Evolutionary conservation across 768 basidiomycete species (phyloP).

Genomic region (Boletus barrowsii): DNA sequence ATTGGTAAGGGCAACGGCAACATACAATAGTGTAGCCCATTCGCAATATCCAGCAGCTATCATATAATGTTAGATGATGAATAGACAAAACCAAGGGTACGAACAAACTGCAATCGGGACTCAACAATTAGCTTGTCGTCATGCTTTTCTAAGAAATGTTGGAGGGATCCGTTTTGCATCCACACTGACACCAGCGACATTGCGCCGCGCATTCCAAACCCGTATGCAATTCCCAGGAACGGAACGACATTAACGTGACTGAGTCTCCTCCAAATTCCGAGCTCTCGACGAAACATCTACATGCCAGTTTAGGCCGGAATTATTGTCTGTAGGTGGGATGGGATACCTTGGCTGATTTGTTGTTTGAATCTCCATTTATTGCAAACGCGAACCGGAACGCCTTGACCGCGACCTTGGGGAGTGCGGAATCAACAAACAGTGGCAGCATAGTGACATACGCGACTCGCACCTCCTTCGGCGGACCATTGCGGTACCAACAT

Average conservation of each 20-base stretch:
- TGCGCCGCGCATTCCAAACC: background rate
- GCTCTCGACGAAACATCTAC: slow-evolving; percentile 26
- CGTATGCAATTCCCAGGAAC: slow-evolving; percentile 5
- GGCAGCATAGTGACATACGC: too few species aligned
- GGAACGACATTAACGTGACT: slow-evolving; percentile 5
- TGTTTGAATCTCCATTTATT: too few species aligned
- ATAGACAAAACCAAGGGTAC: background rate
- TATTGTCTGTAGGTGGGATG: too few species aligned
- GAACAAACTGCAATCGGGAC: background rate
- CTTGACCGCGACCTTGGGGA: too few species aligned
- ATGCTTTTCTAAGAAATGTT: background rate
- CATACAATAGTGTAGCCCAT: slow-evolving; percentile 17
- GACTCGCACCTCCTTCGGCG: too few species aligned
- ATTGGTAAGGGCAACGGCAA: background rate
- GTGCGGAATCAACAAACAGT: too few species aligned
- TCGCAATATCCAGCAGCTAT: slow-evolving; percentile 13
- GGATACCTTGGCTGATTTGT: too few species aligned
- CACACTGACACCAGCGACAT: background rate
- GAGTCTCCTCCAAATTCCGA: slow-evolving; percentile 16
- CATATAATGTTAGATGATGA: background rate
- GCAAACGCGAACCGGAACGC: too few species aligned
- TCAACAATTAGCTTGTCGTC: background rate
- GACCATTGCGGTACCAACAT: too few species aligned
- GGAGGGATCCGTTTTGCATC: background rate
- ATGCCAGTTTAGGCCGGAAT: too few species aligned